Base-by-base conservation (phyloP, 805 yeast genomes). In the Suhomyces tanzawaensis region DNA sequence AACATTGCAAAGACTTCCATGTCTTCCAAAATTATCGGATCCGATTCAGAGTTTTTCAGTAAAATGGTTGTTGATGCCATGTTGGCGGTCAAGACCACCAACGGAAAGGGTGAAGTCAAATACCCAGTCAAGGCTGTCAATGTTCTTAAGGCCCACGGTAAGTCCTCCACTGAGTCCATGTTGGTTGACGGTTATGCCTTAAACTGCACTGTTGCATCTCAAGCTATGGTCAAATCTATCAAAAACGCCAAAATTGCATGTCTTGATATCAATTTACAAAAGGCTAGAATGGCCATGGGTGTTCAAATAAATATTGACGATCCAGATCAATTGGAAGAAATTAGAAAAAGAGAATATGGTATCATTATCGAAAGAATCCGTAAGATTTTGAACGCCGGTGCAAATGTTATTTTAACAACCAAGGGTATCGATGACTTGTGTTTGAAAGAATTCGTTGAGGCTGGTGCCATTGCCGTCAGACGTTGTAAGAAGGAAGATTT, bases 111-210 rank as follows among this genome's bases (percentile, higher is more conserved):
- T 38, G 98, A 93, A 56, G 68, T 73, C 32, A 87, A 82, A 62
- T 90, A 93, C 61, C 99, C 99, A 2, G 95, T 91, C 32, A 95
- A 93, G 68, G 98, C 98, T 2, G 96, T 93, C 40, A 93, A 93
- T 58, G 81, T 95, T 39, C 72, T 93, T 54, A 93, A 95, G 64
- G 96, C 98, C 0, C 98, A 91, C 57, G 99, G 99, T 48, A 89
- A 89, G 60, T 86, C 96, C 4, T 76, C 96, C 1, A 73, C 71
- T 3, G 99, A 93, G 68, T 86, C 96, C 19, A 67, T 85, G 41
- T 71, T 93, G 35, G 87, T 95, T 24, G 75, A 87, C 55, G 99
- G 99, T 17, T 93, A 95, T 59, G 99, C 99, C 1, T 71, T 93
- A 47, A 93, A 93, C 69, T 90, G 97, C 70, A 91, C 98, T 0